Evolutionary conservation across 2,329 filamentous ascomycete species (phyloP), one percentile per base, ranked within the genome.

Genomic region (Aotearoamyces nothofagi): DNA sequence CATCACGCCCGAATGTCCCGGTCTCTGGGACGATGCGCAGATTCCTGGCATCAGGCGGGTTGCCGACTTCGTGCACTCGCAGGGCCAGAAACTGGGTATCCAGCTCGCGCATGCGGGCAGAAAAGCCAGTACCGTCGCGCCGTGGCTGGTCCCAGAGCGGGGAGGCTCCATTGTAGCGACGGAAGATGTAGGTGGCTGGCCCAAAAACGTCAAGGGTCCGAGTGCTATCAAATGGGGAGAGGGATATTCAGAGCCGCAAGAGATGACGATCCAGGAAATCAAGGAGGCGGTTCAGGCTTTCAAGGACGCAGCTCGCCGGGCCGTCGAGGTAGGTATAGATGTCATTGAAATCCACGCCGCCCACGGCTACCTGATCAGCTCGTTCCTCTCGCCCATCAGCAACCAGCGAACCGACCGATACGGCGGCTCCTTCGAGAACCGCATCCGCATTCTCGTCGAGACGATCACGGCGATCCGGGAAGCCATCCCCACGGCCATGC

Each of bases 51-150:
- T 59, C 9, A 44, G 39, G 20, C 43, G 48, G 9, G 39, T 54
- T 11, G 49, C 50, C 5, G 47, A 56, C 19, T 61, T 60, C 33
- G 53, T 60, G 1, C 63, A 66, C 41, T 47, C 50, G 13, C 61
- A 66, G 33, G 61, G 56, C 42, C 72, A 78, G 44, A 65, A 73
- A 24, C 70, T 83, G 30, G 77, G 63, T 16, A 71, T 86, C 30
- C 79, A 78, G 47, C 55, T 80, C n/a, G 72, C 55, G 2, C 75
- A 80, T 42, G 73, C 73, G 0, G 75, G 75, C 1, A 43, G 56
- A 8, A 58, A 58, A 35, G 54, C 51, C 2, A 49, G 45, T 22
- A 47, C 42, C 3, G 31, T 51, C 2, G 46, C 53, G 2, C 53
- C 54, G 1, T 58, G 51, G 51, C 30, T 55, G 4, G 26, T 31